These are phyloP conservation scores for Plasmodium malariae DNA, from an alignment of 169 alveolate genomes.

Conservation along the genomic window DNA sequence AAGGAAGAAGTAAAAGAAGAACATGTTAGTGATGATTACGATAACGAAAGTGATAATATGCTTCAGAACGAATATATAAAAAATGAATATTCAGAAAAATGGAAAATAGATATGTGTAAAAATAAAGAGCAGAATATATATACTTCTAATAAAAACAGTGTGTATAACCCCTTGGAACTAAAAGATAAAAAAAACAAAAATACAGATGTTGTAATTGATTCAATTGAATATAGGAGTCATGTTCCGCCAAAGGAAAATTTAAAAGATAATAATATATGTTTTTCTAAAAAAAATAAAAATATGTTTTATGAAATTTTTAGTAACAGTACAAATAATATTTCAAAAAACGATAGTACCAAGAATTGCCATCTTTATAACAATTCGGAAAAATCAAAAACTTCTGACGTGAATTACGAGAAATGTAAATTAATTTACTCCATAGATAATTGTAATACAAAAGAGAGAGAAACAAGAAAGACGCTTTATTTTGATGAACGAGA, in stretches of 20 bases:
- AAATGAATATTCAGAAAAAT: conserved; percentile 29
- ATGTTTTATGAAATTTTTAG: background rate
- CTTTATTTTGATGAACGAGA: background rate
- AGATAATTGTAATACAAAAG: background rate
- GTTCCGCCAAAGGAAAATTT: background rate
- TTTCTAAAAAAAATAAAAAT: background rate
- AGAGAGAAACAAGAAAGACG: background rate
- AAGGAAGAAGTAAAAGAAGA: background rate
- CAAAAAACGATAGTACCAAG: background rate
- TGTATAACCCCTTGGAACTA: background rate
- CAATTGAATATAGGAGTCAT: background rate
- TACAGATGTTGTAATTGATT: background rate
- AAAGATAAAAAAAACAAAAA: conserved; percentile 15
- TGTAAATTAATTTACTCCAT: no score
- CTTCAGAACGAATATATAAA: conserved; percentile 19
- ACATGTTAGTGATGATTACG: background rate
- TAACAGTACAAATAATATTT: background rate
- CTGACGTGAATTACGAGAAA: no score
- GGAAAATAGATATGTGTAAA: conserved; percentile 4
- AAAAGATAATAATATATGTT: background rate
- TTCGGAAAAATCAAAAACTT: no score
- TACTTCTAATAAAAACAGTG: background rate
- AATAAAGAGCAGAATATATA: background rate
- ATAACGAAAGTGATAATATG: conserved; percentile 2
- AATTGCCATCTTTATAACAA: no score